These are phyloP conservation scores for Toxicodendron radicans DNA, from an alignment of 345 rosid genomes.

Conservation along the genomic window DNA sequence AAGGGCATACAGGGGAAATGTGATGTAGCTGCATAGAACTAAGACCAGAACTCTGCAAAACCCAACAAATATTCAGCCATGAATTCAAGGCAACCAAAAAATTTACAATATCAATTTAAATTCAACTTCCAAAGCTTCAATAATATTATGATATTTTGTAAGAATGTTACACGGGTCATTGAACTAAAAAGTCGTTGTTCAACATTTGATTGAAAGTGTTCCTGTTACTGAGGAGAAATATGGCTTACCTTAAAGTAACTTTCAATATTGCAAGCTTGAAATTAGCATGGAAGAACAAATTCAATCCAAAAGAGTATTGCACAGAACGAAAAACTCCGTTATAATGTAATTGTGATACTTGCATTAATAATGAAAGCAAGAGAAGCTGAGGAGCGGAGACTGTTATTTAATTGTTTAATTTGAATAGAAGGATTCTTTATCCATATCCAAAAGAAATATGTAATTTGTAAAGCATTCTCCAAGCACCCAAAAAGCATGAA, in stretches of 20 bases:
- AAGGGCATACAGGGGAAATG: conserved; percentile 88
- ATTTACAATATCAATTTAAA: no score
- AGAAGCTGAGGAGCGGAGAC: background rate
- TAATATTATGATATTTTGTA: background rate
- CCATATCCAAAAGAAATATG: conserved; percentile 95
- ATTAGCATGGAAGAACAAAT: conserved; percentile 73
- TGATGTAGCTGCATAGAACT: conserved; percentile 81
- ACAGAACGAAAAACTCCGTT: conserved; percentile 3
- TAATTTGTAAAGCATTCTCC: conserved; percentile 98
- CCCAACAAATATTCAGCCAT: background rate
- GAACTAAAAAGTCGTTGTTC: no score
- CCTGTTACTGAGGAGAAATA: background rate
- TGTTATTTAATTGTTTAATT: background rate
- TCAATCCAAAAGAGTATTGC: conserved; percentile 73
- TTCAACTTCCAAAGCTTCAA: background rate
- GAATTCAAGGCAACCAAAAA: background rate
- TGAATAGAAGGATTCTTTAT: conserved; percentile 38
- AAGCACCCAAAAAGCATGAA: conserved; percentile 10
- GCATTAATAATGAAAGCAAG: background rate
- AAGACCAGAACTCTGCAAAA: conserved; percentile 60
- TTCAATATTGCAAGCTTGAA: conserved; percentile 52
- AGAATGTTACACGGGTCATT: no score
- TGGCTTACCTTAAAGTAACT: conserved; percentile 67
- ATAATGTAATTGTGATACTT: background rate
- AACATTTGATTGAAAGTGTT: no score